These are phyloP conservation scores for Neurospora africana DNA, from an alignment of 495 filamentous ascomycete genomes.

Conservation along the genomic window DNA sequence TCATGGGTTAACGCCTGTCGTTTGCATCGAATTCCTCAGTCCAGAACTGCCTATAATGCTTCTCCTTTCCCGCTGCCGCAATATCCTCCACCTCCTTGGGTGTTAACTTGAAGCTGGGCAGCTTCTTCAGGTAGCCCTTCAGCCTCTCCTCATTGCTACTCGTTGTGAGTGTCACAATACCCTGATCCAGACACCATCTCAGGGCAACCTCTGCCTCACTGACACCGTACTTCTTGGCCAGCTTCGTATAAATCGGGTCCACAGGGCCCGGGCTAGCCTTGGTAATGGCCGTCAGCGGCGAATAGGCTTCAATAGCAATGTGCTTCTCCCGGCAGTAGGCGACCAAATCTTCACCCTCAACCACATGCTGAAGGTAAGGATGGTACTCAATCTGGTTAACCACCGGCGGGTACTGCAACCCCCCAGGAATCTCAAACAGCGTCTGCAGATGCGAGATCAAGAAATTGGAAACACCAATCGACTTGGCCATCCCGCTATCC, in stretches of 20 bases:
- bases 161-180: slow-evolving; percentile 67
- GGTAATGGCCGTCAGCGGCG: slow-evolving; percentile 53
- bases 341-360: slow-evolving; percentile 35
- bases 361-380: slow-evolving; percentile 70
- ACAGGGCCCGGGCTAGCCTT: slow-evolving; percentile 59
- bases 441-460: slow-evolving; percentile 58
- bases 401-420: slow-evolving; percentile 42
- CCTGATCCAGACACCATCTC: slow-evolving; percentile 74
- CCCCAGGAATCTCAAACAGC: slow-evolving; percentile 20
- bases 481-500: slow-evolving; percentile 56
- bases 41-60: slow-evolving; percentile 66
- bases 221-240: slow-evolving; percentile 74
- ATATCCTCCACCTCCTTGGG: slow-evolving; percentile 62
- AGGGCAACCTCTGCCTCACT: slow-evolving; percentile 56
- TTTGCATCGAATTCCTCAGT: slow-evolving; percentile 44
- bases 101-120: slow-evolving; percentile 59
- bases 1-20: slow-evolving; percentile 41
- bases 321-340: slow-evolving; percentile 52
- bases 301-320: slow-evolving; percentile 64
- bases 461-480: slow-evolving; percentile 83
- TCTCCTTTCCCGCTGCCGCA: slow-evolving; percentile 45
- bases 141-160: slow-evolving; percentile 62
- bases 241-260: slow-evolving; percentile 45
- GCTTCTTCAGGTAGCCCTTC: slow-evolving; percentile 47
- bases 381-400: slow-evolving; percentile 89